Evolutionary conservation across 2,329 filamentous ascomycete species (phyloP), one percentile per base, ranked within the genome.

Genomic region (Periconia digitata): DNA sequence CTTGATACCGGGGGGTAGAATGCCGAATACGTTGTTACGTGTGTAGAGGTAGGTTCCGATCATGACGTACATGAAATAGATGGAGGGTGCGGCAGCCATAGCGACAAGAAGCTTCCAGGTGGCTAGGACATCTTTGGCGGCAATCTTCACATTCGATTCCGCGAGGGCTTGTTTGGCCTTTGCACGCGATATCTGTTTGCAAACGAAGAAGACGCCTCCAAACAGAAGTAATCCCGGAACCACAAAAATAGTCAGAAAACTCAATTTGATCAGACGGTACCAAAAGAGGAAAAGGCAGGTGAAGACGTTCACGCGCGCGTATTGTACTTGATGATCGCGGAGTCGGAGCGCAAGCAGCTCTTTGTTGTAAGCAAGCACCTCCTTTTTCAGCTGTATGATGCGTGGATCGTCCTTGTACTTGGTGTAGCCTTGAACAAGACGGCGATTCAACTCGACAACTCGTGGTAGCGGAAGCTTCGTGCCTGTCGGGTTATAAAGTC

Each of bases 281-380:
- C 95, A 74, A 58, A 96, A 81, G 10, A 86, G 86, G 44, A 85
- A 79, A 27, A 95, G 77, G 39, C 95, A 89, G 56, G 84, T 86
- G 55, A 85, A 75, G 56, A 89, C 84, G 13, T 89, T 89, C 76
- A 95, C 87, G 64, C 85, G 90, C 47, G 89, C 90, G 67, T 96
- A 96, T 66, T 92, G 86, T 23, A 99, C 89, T 75, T 97, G 92
- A 69, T 97, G 92, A 67, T 99, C 92, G 49, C 90, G 87, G 51
- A 97, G 83, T 61, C 90, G 90, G 46, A 99, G 81, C 55, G 92
- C 87, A 47, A 88, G 85, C 32, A 97, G 83, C 67, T 92, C 84
- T 56, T 85, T 84, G 75, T 97, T 96, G 78, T 97, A 99, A 43
- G 85, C 82, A 54, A 85, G 84, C 51, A 97, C 89, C 6, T 85